Base-by-base conservation (phyloP, 2,329 filamentous ascomycete species). In the Sarocladium strictum region DNA sequence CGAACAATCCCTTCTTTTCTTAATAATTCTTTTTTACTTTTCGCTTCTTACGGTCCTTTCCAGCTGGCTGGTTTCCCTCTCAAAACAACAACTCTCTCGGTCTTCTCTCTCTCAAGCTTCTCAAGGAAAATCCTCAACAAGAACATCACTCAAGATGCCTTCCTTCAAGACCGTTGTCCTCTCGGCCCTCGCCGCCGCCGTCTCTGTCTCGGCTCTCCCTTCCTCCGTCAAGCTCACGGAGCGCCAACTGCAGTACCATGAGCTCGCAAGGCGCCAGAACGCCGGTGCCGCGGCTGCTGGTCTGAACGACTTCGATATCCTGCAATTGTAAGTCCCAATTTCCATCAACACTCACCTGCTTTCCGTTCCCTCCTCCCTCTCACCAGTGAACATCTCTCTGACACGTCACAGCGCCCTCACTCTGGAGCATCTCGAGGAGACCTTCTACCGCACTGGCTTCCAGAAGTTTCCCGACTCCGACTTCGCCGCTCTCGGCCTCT, bases 371-470 rank as follows among this genome's bases (percentile, higher is more conserved):
- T n/a, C n/a, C n/a, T n/a, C 12, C 12, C 12, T 14, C 47, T 23
- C 43, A 14, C n/a, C n/a, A n/a, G n/a, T n/a, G n/a, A n/a, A n/a
- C n/a, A n/a, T n/a, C n/a, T n/a, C n/a, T n/a, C n/a, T n/a, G n/a
- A 47, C 14, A 32, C 21, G 24, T 19, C 12, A 7, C 45, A 69
- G 66, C 65, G 86, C 86, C 58, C 74, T 89, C 55, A 89, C 86
- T 5, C 76, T 89, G 45, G 87, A 91, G 71, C 84, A 87, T 71
- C 84, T 90, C 63, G 87, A 90, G 72, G 77, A 83, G 23, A 75
- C 78, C 54, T 90, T 89, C 71, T 90, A 91, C 76, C 76, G 80
- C 61, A 77, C 87, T 65, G 86, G 85, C 35, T 87, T 90, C 65
- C 76, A 76, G 58, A 78, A 82, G 67, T 88, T 90, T 72, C 76